Evolutionary conservation across 495 filamentous ascomycete species (phyloP).

Genomic region (Hamigera avellanea): DNA sequence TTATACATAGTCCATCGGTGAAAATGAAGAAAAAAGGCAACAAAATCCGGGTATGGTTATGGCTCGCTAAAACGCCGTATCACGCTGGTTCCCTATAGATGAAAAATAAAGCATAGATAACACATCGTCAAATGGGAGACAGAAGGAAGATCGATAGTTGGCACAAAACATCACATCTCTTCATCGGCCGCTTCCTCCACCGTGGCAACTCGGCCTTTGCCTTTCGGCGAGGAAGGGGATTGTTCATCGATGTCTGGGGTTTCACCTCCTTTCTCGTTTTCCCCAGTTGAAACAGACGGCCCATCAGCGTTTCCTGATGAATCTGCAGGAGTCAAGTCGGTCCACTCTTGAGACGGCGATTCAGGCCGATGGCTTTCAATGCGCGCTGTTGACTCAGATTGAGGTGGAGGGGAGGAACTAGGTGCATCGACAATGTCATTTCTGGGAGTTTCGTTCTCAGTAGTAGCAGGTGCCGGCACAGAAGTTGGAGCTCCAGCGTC

Average conservation of each 20-base stretch:
- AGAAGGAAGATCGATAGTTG: not conserved
- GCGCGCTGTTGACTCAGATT: conserved; percentile 4
- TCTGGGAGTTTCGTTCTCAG: not conserved
- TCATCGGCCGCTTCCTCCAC: conserved; percentile 39
- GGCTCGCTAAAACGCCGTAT: conserved; percentile 20
- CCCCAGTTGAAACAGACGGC: conserved; percentile 4
- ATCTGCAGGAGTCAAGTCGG: conserved; percentile 19
- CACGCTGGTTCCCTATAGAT: conserved; percentile 11
- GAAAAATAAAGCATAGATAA: conserved; percentile 1
- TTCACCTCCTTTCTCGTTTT: conserved; percentile 7
- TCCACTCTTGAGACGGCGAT: conserved; percentile 27
- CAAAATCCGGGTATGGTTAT: conserved; percentile 23
- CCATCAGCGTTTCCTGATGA: conserved; percentile 7
- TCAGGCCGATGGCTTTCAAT: conserved; percentile 11
- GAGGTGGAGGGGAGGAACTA: not conserved
- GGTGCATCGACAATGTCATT: not conserved
- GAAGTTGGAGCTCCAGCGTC: not conserved
- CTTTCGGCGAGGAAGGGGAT: conserved; percentile 21
- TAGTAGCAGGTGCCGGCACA: not conserved
- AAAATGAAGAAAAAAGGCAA: no score
- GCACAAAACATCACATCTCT: conserved; percentile 11
- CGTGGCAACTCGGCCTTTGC: conserved; percentile 34
- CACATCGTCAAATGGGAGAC: no score
- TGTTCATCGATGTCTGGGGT: conserved; percentile 1
- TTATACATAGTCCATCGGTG: no score